These are phyloP conservation scores for Zasmidium citrigriseum DNA, from an alignment of 2,329 filamentous ascomycete genomes.

Conservation along the genomic window DNA sequence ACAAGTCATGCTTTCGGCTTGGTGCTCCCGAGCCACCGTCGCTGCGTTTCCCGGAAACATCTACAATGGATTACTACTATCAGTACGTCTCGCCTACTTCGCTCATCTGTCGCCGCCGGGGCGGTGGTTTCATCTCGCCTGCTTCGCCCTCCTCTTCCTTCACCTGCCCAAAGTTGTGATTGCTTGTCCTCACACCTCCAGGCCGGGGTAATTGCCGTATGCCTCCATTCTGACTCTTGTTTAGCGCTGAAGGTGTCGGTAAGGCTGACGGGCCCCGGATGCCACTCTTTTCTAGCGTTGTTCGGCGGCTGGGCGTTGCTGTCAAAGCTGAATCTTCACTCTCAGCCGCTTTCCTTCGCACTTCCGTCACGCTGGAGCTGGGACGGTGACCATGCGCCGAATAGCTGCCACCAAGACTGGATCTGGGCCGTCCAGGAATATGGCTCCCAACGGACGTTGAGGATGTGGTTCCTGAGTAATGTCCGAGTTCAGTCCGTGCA, in stretches of 20 bases:
- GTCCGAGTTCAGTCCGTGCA: constrained; percentile 47
- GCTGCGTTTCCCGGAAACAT: background rate
- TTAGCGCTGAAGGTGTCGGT: constrained; percentile 16
- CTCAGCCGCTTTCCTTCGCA: constrained; percentile 35
- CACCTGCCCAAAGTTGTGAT: constrained; percentile 12
- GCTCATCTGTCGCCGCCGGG: constrained; percentile 36
- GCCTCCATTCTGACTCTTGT: constrained; percentile 8
- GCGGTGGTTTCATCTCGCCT: constrained; percentile 50
- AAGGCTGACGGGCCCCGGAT: constrained; percentile 17
- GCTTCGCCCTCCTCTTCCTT: constrained; percentile 14
- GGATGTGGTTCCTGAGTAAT: constrained; percentile 20
- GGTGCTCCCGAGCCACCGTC: background rate
- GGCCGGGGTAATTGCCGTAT: background rate
- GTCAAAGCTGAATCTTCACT: constrained; percentile 18
- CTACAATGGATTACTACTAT: constrained; percentile 1
- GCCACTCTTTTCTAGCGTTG: constrained; percentile 24
- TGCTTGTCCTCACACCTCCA: constrained; percentile 19
- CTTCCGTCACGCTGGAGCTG: constrained; percentile 31
- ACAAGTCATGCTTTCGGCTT: background rate
- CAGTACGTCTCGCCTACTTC: constrained; percentile 40
- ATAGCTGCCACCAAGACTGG: constrained; percentile 66
- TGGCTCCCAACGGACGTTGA: constrained; percentile 10
- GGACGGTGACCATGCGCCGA: constrained; percentile 33
- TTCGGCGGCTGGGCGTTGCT: constrained; percentile 18
- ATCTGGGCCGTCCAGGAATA: constrained; percentile 60